A percentile compares a stretch with the other conserved stretches of the same genome.
phyloP scores from a whole-genome alignment of 2,329 filamentous ascomycete genomes.

The Pezicula rhizophila region DNA sequence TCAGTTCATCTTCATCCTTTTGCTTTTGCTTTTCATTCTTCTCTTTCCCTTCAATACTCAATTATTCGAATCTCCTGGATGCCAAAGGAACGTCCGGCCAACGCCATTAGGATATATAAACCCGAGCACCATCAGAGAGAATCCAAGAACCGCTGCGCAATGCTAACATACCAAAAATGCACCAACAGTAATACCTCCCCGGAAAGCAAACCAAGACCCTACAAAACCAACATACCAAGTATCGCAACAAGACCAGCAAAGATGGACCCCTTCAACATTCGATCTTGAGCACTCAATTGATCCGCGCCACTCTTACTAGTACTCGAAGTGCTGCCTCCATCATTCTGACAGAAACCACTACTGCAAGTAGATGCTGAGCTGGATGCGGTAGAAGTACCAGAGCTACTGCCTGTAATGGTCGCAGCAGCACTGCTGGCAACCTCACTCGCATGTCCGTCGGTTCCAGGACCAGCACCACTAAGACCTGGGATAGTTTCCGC shows the following conservation, averaged over 20 bases:
- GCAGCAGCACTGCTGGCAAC: conserved; percentile 24
- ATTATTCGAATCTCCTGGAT: background rate
- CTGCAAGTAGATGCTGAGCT: conserved; percentile 13
- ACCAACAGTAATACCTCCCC: conserved; percentile 59
- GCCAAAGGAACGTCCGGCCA: conserved; percentile 20
- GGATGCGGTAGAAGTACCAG: conserved; percentile 20
- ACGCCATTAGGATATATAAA: conserved; percentile 18
- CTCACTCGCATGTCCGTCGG: conserved; percentile 15
- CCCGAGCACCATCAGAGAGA: background rate
- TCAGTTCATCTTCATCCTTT: no score
- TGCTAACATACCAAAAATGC: conserved; percentile 11
- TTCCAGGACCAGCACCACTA: conserved; percentile 41
- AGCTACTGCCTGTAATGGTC: conserved; percentile 21
- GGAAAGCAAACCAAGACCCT: conserved; percentile 69
- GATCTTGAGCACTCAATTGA: conserved; percentile 18
- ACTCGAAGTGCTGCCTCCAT: conserved; percentile 5
- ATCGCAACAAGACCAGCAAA: conserved; percentile 26
- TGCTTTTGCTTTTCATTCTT: background rate
- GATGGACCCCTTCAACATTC: conserved; percentile 21
- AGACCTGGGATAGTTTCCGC: conserved; percentile 48
- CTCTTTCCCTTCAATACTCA: background rate
- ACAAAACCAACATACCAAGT: conserved; percentile 26
- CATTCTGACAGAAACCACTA: conserved; percentile 26
- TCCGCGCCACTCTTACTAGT: conserved; percentile 19
- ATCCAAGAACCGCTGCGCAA: conserved; percentile 8